A percentile compares a stretch with the other conserved stretches of the same genome.
phyloP scores from a whole-genome alignment of 2,329 filamentous ascomycete genomes.

The Colletotrichum camelliae region DNA sequence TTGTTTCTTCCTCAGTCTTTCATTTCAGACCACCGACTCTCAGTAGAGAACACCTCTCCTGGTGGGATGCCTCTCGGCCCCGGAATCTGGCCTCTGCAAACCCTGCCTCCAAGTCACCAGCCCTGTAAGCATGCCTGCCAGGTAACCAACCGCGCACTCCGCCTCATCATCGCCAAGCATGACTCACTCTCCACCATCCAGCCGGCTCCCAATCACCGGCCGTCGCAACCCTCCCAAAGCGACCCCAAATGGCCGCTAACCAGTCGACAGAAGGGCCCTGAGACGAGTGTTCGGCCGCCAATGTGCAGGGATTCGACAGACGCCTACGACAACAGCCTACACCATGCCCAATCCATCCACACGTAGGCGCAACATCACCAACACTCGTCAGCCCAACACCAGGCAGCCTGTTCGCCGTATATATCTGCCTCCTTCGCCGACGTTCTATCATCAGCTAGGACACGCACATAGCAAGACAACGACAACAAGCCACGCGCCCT shows the following conservation, averaged over 20 bases:
- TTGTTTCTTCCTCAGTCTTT: neutral
- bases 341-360: neutral
- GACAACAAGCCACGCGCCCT: neutral
- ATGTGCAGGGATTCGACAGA: neutral
- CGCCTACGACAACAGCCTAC: neutral
- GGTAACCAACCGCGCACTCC: constrained; percentile 8
- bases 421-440: constrained; percentile 1
- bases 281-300: neutral
- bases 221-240: neutral
- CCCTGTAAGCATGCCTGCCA: constrained; percentile 6
- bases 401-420: neutral
- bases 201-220: neutral
- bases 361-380: neutral
- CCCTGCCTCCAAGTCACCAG: neutral
- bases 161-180: constrained; percentile 13
- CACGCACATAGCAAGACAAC: neutral
- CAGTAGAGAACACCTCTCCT: neutral
- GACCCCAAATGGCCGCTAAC: neutral
- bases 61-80: neutral
- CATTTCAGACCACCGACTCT: neutral
- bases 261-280: neutral
- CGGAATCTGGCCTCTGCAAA: neutral
- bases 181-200: neutral
- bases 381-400: neutral
- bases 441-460: neutral